Conservation (phyloP, 2,329 filamentous ascomycete genomes). For the Monosporascus sp. region DNA sequence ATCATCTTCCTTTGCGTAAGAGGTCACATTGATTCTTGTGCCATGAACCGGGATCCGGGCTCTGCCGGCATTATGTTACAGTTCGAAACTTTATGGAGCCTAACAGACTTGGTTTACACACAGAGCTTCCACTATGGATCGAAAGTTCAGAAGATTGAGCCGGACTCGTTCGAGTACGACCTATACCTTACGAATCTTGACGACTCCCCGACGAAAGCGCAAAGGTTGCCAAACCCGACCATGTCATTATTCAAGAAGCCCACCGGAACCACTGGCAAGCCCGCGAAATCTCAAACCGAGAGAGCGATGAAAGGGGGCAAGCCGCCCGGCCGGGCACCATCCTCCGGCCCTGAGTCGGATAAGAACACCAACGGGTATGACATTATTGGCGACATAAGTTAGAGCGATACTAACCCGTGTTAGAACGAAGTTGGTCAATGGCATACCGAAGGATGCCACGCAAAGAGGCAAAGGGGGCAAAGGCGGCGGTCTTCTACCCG, state of each 20-base stretch:
- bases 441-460: constrained; percentile 18
- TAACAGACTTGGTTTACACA: constrained; percentile 6
- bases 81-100: neutral
- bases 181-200: constrained; percentile 51
- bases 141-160: constrained; percentile 41
- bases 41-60: too few relatives aligned
- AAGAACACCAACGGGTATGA: constrained; percentile 42
- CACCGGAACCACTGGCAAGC: constrained; percentile 8
- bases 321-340: constrained; percentile 26
- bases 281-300: constrained; percentile 9
- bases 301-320: constrained; percentile 28
- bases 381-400: constrained; percentile 1
- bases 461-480: constrained; percentile 20
- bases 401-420: constrained; percentile 24
- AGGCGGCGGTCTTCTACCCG: constrained; percentile 11
- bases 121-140: constrained; percentile 52
- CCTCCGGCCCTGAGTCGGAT: constrained; percentile 38
- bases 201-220: constrained; percentile 40
- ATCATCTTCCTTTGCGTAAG: neutral
- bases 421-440: constrained; percentile 36
- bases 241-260: constrained; percentile 46
- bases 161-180: constrained; percentile 47
- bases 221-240: constrained; percentile 44
- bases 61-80: too few relatives aligned
- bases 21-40: too few relatives aligned